Conservation (phyloP, 1,139 yeast species). For the Waltiozyma sp. region DNA sequence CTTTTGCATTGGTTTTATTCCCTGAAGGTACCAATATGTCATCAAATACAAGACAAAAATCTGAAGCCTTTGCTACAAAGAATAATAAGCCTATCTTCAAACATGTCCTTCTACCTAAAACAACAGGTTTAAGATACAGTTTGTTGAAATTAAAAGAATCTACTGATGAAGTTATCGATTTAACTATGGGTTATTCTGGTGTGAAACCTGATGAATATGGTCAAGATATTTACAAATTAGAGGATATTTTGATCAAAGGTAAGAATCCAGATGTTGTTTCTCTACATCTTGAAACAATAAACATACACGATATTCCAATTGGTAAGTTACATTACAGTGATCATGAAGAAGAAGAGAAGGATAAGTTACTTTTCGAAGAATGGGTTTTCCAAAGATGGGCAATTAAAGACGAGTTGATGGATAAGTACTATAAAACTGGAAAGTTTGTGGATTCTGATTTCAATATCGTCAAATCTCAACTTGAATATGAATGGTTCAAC, state of each 20-base stretch:
- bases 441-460: conserved; percentile 25
- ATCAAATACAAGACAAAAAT: conserved; percentile 46
- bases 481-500: not conserved
- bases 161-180: conserved; percentile 64
- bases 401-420: conserved; percentile 65
- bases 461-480: not conserved
- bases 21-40: conserved; percentile 95
- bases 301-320: conserved; percentile 54
- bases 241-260: conserved; percentile 55
- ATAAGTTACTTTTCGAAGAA: conserved; percentile 41
- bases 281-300: conserved; percentile 51
- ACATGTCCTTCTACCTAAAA: conserved; percentile 70
- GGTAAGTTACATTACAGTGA: conserved; percentile 36
- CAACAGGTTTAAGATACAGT: conserved; percentile 65
- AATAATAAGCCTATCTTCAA: conserved; percentile 36
- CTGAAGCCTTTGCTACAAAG: conserved; percentile 46
- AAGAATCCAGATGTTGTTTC: conserved; percentile 57
- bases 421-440: conserved; percentile 47
- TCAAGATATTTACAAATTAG: conserved; percentile 63
- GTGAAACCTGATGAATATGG: conserved; percentile 56
- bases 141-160: conserved; percentile 52
- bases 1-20: conserved; percentile 53
- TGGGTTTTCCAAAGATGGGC: conserved; percentile 78
- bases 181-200: conserved; percentile 76
- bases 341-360: conserved; percentile 32